A percentile compares a stretch with the other conserved stretches of the same genome.
Evolutionary conservation across 129 eudicot species (phyloP).

Genomic region (Smallanthus sonchifolius): DNA sequence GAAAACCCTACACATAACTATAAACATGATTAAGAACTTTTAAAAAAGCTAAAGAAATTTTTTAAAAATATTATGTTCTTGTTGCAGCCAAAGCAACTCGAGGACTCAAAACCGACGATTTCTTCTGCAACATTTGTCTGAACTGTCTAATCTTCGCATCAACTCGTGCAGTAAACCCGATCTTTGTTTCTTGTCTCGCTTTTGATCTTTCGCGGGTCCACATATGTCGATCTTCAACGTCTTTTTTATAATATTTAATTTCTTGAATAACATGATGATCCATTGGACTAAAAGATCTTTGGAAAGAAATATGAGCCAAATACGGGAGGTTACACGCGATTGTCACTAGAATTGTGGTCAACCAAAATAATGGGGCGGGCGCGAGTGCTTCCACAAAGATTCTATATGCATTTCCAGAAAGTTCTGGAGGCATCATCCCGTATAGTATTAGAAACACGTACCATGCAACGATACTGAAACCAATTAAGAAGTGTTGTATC

Average conservation of each 20-base stretch:
- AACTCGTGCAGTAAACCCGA: constrained; percentile 36
- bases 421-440: constrained; percentile 47
- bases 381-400: constrained; percentile 71
- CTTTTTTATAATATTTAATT: constrained; percentile 77
- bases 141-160: constrained; percentile 73
- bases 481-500: constrained; percentile 77
- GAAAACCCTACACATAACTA: constrained; percentile 31
- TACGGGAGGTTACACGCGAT: constrained; percentile 76
- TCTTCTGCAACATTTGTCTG: constrained; percentile 50
- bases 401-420: constrained; percentile 51
- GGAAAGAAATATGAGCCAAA: constrained; percentile 77
- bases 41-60: background rate
- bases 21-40: constrained; percentile 6
- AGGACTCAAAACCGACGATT: constrained; percentile 35
- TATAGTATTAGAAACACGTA: constrained; percentile 60
- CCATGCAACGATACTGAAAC: constrained; percentile 74
- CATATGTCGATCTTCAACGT: constrained; percentile 71
- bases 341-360: constrained; percentile 62
- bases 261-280: constrained; percentile 98
- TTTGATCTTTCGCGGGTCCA: constrained; percentile 72
- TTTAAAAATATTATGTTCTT: background rate
- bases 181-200: constrained; percentile 68
- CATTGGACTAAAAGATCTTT: constrained; percentile 79
- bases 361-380: constrained; percentile 87
- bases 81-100: constrained; percentile 1